Base-by-base conservation (phyloP, 495 filamentous ascomycete species). In the Glutinoglossum americanum region DNA sequence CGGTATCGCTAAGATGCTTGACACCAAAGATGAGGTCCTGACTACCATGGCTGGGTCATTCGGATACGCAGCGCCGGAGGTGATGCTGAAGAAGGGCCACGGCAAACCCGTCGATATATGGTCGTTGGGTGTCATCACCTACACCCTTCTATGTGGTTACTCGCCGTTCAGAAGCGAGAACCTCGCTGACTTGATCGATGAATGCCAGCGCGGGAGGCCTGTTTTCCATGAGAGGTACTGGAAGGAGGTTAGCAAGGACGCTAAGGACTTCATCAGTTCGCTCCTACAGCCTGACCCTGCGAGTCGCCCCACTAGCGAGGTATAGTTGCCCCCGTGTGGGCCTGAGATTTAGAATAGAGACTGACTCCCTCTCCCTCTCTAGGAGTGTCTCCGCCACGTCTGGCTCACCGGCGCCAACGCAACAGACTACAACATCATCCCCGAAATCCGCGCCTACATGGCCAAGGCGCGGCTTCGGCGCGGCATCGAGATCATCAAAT, bases 31-130 rank as follows among this genome's bases (percentile, higher is more conserved):
- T 57, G 87, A 92, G 63, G 85, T 95, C 32, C 80, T 99, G 47
- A 96, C 86, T 27, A 97, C 92, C 59, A 99, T 99, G 92, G 92
- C 92, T 21, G 92, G 92, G 35, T 97, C 93, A 2, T 97, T 99
- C 68, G 92, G 92, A 44, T 99, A 99, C 64, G 92, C 92, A 21
- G 92, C 92, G 0, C 92, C 92, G 8, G 92, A 99, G 67, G 89
- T 99, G 48, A 99, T 99, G 92, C 74, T 95, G 53, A 96, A 95
- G 74, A 79, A 86, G 62, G 92, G 93, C 39, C 92, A 99, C 66
- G 92, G 93, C 64, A 97, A 97, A 68, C 85, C 92, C n/a, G 92
- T 97, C 30, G 92, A 99, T 66, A 93, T 99, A 86, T 99, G 92
- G 92, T 96, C 90, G 9, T 74, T 99, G 64, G 92, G 92, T 61